Base-by-base conservation (phyloP, 371 early-diverging fungal species). In the Mucor ambiguus region DNA sequence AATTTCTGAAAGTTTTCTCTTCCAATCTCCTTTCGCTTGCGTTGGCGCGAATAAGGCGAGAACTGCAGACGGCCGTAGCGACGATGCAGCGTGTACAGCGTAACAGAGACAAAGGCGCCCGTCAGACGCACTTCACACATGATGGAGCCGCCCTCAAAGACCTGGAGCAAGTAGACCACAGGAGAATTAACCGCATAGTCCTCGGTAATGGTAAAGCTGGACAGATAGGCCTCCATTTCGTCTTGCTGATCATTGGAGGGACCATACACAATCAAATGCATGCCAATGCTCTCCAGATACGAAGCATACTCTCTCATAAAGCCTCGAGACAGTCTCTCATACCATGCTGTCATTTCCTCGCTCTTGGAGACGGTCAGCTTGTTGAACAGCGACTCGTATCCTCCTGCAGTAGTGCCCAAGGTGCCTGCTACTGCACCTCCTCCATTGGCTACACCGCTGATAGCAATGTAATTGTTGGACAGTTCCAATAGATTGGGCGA, bases 61-160 rank as follows among this genome's bases (percentile, higher is more conserved):
- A 43, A 72, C 52, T 73, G 76, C 60, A 85, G 65, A n/a, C 85
- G 79, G 8, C 89, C 87, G 72, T 87, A 88, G 1, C 87, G 81
- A 24, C 87, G 85, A 61, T 89, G 87, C 20, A 94, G 67, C 0
- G 90, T 91, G 64, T 92, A 94, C 18, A 93, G 62, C 2, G 91
- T 92, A 0, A 92, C 88, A 63, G 87, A 89, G 1, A 87, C 88
- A 79, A 90, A 92, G 33, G 81, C 80, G 14, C 85, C 89, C 20
- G 92, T 88, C 4, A 93, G 74, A 29, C 90, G 79, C 16, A 90
- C 86, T 69, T 94, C 92, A 24, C 90, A 87, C 80, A 94, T 85
- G 43, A 94, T 81, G 0, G 89, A 86, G 0, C 92, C 92, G 6
- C 86, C 88, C 29, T 81, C 79, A 43, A 89, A 84, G 0, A 84